These are phyloP conservation scores for Adansonia digitata DNA, from an alignment of 345 rosid species.

Conservation along the genomic window DNA sequence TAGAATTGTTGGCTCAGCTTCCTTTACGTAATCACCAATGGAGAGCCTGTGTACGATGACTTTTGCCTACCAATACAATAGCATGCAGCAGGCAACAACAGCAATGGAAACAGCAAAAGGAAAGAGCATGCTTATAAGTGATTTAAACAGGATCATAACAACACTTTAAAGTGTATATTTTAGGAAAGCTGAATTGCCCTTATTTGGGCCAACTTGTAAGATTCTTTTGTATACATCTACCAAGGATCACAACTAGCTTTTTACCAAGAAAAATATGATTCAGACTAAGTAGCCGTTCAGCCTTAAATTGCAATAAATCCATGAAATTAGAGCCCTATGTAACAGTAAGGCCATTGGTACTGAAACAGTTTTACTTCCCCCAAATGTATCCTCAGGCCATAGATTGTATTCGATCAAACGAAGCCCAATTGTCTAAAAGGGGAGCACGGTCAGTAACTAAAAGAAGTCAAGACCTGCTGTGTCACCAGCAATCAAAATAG, in stretches of 20 bases:
- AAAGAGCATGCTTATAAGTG: neutral
- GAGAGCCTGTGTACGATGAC: no score
- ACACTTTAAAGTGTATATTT: neutral
- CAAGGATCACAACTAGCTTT: neutral
- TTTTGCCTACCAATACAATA: constrained; percentile 12
- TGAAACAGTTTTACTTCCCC: neutral
- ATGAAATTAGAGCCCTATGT: neutral
- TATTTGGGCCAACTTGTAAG: neutral
- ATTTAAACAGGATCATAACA: neutral
- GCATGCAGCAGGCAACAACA: neutral
- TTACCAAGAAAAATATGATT: neutral
- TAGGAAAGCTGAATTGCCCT: neutral
- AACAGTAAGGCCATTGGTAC: neutral
- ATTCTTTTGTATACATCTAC: neutral
- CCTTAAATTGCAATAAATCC: neutral
- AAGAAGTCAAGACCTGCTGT: constrained; percentile 50
- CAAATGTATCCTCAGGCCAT: constrained; percentile 39
- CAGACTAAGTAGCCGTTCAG: neutral
- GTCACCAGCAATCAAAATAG: constrained; percentile 59
- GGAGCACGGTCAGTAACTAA: constrained; percentile 12
- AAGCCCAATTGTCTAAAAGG: neutral
- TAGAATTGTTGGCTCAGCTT: constrained; percentile 56
- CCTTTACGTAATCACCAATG: constrained; percentile 37
- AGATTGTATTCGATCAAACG: constrained; percentile 31
- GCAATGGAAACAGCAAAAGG: neutral